Evolutionary conservation across 371 early-diverging fungal genomes (phyloP).

Genomic region (Capillidium rhysosporum): DNA sequence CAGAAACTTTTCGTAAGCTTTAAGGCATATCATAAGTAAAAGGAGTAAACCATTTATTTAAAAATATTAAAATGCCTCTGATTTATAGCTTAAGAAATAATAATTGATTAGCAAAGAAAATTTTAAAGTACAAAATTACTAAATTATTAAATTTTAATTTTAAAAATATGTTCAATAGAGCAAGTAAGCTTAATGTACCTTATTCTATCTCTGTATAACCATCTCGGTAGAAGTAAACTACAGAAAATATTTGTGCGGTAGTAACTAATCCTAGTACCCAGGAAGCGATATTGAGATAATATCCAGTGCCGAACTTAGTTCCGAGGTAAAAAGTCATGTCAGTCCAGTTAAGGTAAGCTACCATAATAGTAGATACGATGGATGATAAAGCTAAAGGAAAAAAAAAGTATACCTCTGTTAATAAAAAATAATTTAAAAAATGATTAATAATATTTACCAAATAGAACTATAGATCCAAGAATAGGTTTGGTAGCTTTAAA

Average conservation of each 20-base stretch:
- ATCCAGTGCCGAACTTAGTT: conserved; percentile 6
- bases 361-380: conserved; percentile 1
- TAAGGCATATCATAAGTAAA: too few species aligned
- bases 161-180: too few species aligned
- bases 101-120: too few species aligned
- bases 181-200: too few species aligned
- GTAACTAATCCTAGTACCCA: neutral
- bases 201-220: too few species aligned
- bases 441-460: conserved; percentile 4
- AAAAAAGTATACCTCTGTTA: neutral
- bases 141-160: too few species aligned
- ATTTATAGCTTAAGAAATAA: too few species aligned
- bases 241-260: neutral
- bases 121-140: too few species aligned
- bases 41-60: too few species aligned
- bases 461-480: neutral
- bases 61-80: too few species aligned
- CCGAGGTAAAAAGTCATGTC: conserved; percentile 5
- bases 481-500: neutral
- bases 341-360: conserved; percentile 6
- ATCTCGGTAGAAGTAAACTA: too few species aligned
- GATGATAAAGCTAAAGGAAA: neutral
- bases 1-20: too few species aligned
- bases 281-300: neutral
- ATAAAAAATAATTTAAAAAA: neutral